Evolutionary conservation across 768 basidiomycete species (phyloP), one percentile per base, ranked within the genome.

Genomic region (Trametes villosa): DNA sequence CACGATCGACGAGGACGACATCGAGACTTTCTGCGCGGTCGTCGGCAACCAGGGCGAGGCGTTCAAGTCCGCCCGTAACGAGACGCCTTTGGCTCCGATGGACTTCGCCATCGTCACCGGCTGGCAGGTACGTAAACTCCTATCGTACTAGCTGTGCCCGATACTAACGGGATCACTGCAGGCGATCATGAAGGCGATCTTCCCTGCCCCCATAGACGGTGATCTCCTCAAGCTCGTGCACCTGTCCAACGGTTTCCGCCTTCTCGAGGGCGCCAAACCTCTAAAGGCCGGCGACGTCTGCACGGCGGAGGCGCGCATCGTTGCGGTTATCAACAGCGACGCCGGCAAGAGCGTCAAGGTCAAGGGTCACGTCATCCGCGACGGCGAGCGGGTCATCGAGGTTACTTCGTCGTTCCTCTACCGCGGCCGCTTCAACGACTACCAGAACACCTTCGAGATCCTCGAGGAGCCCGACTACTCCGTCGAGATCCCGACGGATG

Each of bases 111-210:
- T 99, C 70, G 96, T 98, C 51, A 89, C 95, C 40, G 96, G 96
- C 46, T 99, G 97, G 97, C 88, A 96, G 89, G 95, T 94, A 72
- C 61, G 89, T 40, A 20, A n/a, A 12, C 9, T 2, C 1, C 4
- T 24, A 29, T 42, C 26, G 36, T 24, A 1, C 47, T 20, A 17
- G 34, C n/a, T 12, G 18, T 27, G 20, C 22, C 29, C 8, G 47
- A 33, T 56, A 41, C 15, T 26, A 18, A 40, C n/a, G 53, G 65
- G n/a, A 33, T 53, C 40, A 60, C 60, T 56, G 0, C 66, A 96
- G 94, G 92, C 96, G n/a, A 98, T 99, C 76, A 99, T 98, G 91
- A 94, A 92, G 74, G 87, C 95, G 1, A 96, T 98, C 76, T 99
- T 99, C 86, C 97, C 97, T 7, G 72, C 81, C 13, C 76, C 85